These are phyloP conservation scores for Fusarium albidum DNA, from an alignment of 2,329 filamentous ascomycete species.

Conservation along the genomic window DNA sequence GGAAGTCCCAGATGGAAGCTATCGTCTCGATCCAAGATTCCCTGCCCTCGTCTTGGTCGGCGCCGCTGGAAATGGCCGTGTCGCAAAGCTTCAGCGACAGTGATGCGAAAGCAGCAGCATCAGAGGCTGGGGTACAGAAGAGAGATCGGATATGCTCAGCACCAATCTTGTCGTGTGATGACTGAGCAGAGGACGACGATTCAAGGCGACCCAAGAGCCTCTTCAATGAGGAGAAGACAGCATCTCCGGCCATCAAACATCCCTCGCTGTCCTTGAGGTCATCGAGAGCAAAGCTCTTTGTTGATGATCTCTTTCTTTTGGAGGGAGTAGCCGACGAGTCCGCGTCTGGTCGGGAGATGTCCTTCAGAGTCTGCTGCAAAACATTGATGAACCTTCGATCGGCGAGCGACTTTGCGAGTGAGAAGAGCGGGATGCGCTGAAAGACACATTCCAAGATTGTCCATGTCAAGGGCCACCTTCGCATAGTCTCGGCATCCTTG, in stretches of 20 bases:
- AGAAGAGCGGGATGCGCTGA: slow-evolving; percentile 71
- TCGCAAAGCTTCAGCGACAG: slow-evolving; percentile 57
- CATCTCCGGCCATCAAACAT: slow-evolving; percentile 57
- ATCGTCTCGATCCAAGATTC: slow-evolving; percentile 58
- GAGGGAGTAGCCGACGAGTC: slow-evolving; percentile 41
- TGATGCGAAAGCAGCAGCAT: slow-evolving; percentile 55
- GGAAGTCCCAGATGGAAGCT: slow-evolving; percentile 60
- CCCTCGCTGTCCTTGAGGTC: slow-evolving; percentile 49
- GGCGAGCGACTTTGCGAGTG: slow-evolving; percentile 74
- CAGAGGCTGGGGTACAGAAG: slow-evolving; percentile 59
- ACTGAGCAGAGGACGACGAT: slow-evolving; percentile 41
- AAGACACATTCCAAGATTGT: slow-evolving; percentile 68
- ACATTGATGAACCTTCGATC: slow-evolving; percentile 74
- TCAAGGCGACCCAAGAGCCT: slow-evolving; percentile 57
- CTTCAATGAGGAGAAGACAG: slow-evolving; percentile 56
- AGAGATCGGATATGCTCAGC: slow-evolving; percentile 66
- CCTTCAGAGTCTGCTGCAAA: slow-evolving; percentile 71
- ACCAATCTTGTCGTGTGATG: slow-evolving; percentile 58
- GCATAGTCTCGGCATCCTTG: slow-evolving; percentile 58
- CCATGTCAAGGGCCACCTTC: slow-evolving; percentile 67
- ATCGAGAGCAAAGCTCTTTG: slow-evolving; percentile 49
- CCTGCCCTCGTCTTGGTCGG: slow-evolving; percentile 48
- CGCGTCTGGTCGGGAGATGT: slow-evolving; percentile 53
- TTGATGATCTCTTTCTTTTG: slow-evolving; percentile 57
- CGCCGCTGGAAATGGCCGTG: slow-evolving; percentile 44